Conservation (phyloP, 129 eudicot species). For the Pseudognaphalium luteoalbum region DNA sequence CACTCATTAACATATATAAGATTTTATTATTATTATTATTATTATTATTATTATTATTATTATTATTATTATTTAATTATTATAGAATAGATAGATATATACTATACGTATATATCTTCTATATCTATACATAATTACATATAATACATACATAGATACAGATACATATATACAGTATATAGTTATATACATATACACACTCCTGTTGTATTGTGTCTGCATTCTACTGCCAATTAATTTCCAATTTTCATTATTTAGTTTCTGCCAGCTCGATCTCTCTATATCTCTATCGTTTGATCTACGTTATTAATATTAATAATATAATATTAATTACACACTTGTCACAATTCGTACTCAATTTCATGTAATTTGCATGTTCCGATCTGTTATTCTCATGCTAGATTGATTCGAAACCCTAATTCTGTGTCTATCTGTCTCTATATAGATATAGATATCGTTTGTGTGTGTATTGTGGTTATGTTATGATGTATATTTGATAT, state of each 20-base stretch:
- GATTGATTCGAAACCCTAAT: conserved; percentile 19
- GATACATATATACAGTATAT: background rate
- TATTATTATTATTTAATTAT: too few species aligned
- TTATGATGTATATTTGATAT: background rate
- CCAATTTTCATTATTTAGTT: background rate
- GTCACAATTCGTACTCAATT: background rate
- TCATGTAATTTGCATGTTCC: conserved; percentile 12
- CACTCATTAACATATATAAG: background rate
- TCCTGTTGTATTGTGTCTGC: background rate
- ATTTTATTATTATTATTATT: too few species aligned
- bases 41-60: too few species aligned
- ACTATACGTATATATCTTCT: background rate
- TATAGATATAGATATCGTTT: background rate
- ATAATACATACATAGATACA: background rate
- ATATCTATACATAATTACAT: too few species aligned
- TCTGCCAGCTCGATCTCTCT: background rate
- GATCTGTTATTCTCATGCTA: conserved; percentile 27
- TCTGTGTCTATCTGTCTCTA: background rate
- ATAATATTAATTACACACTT: background rate
- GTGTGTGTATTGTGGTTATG: conserved; percentile 6
- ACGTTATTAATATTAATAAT: background rate
- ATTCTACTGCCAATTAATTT: background rate
- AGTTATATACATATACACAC: background rate
- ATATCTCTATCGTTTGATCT: conserved; percentile 12
- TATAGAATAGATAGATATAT: too few species aligned